Conservation (phyloP, 2,329 filamentous ascomycete genomes). For the Beauveria rudraprayagi region DNA sequence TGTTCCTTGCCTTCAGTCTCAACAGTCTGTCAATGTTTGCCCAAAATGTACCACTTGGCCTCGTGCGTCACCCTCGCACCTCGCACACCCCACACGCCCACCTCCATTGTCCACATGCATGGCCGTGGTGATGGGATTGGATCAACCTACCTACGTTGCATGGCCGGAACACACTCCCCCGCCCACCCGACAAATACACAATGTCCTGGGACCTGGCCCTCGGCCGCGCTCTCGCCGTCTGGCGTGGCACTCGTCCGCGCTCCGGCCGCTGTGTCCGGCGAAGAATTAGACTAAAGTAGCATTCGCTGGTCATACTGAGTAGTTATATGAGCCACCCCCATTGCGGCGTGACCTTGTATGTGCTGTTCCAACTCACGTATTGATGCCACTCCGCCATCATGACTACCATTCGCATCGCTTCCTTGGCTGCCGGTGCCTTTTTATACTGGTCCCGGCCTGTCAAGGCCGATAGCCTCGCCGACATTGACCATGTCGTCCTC, state of each 20-base stretch:
- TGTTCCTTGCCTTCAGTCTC: too few species aligned
- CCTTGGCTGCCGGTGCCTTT: neutral
- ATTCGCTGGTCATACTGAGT: neutral
- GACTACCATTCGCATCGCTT: slow-evolving; percentile 3
- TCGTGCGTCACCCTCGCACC: neutral
- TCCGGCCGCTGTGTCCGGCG: neutral
- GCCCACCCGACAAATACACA: neutral
- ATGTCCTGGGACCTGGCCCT: neutral
- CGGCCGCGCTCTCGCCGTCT: neutral
- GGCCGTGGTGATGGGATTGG: slow-evolving; percentile 7
- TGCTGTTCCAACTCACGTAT: neutral
- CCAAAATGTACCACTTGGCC: too few species aligned
- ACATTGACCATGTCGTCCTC: slow-evolving; percentile 49
- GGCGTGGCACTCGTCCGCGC: neutral
- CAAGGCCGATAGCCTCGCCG: slow-evolving; percentile 16
- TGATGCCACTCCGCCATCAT: slow-evolving; percentile 3
- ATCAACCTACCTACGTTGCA: neutral
- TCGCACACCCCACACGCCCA: neutral
- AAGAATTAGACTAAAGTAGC: neutral
- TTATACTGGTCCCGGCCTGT: neutral
- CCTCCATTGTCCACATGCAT: slow-evolving; percentile 4
- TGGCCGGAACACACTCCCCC: neutral
- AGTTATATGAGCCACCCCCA: slow-evolving; percentile 2
- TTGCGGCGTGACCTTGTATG: neutral
- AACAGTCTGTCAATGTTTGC: too few species aligned